Evolutionary conservation across 257 asterid genomes (phyloP).

Genomic region (Agastache rugosa): DNA sequence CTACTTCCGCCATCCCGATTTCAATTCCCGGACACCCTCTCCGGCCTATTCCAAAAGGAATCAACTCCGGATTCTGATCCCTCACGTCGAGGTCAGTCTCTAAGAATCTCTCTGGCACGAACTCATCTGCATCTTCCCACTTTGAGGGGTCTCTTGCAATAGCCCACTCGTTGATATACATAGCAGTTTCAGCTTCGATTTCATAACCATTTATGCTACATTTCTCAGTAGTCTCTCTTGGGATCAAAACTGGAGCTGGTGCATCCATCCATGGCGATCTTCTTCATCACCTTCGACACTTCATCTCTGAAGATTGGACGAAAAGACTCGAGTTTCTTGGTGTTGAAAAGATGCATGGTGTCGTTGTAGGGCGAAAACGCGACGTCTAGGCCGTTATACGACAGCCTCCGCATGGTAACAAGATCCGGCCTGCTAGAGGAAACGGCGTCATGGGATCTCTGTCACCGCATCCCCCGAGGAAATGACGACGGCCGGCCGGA

Average conservation of each 20-base stretch:
- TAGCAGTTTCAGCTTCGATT: conserved; percentile 28
- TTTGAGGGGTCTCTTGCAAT: conserved; percentile 35
- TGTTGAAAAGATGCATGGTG: conserved; percentile 23
- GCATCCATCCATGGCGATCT: conserved; percentile 26
- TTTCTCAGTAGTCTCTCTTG: conserved; percentile 36
- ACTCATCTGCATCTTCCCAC: conserved; percentile 40
- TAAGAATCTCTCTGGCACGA: conserved; percentile 42
- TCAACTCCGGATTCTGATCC: conserved; percentile 19
- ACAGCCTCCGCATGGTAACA: conserved; percentile 19
- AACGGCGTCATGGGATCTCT: conserved; percentile 32
- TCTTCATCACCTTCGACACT: conserved; percentile 25
- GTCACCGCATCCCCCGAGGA: neutral
- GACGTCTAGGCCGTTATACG: neutral
- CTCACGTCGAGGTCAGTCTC: conserved; percentile 32
- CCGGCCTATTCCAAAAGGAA: neutral
- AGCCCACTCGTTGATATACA: conserved; percentile 39
- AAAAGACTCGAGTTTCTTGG: neutral
- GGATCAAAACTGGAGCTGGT: conserved; percentile 35
- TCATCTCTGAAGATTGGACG: conserved; percentile 30
- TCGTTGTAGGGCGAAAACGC: conserved; percentile 25
- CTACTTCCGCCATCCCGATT: neutral
- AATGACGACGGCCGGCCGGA: neutral
- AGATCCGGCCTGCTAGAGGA: conserved; percentile 38
- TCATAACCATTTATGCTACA: conserved; percentile 29
- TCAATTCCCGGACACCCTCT: neutral